Evolutionary conservation across 257 asterid species (phyloP).

Genomic region (Linderniella brevidens): DNA sequence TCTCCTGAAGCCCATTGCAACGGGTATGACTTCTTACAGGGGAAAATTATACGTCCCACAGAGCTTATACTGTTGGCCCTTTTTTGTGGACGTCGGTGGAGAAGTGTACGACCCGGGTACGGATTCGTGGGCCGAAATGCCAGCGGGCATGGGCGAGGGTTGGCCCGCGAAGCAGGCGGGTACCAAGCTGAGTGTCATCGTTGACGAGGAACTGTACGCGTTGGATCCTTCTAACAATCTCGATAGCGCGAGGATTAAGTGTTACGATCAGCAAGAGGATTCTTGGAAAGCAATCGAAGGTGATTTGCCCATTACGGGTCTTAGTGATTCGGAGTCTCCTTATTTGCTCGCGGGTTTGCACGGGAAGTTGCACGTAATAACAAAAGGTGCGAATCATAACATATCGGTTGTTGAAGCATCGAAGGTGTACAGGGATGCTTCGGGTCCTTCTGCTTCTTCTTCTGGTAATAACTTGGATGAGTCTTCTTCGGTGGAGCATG

Average conservation of each 20-base stretch:
- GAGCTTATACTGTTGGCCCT: slow-evolving; percentile 85
- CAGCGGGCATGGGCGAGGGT: slow-evolving; percentile 90
- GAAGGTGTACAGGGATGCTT: slow-evolving; percentile 19
- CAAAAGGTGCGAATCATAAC: slow-evolving; percentile 49
- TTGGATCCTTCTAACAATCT: slow-evolving; percentile 64
- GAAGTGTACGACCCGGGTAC: slow-evolving; percentile 85
- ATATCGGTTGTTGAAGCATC: slow-evolving; percentile 57
- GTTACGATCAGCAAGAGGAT: slow-evolving; percentile 73
- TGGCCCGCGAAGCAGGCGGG: slow-evolving; percentile 99
- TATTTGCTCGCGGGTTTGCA: slow-evolving; percentile 65
- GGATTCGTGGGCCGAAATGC: slow-evolving; percentile 79
- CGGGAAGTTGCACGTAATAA: slow-evolving; percentile 66
- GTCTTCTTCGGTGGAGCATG: slow-evolving; percentile 24
- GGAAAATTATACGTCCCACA: slow-evolving; percentile 87
- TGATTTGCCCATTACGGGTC: slow-evolving; percentile 50
- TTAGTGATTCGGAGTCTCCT: slow-evolving; percentile 58
- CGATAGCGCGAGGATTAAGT: slow-evolving; percentile 70
- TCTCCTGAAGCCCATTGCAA: slow-evolving; percentile 81
- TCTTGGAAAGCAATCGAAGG: slow-evolving; percentile 74
- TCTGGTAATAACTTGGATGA: slow-evolving; percentile 16
- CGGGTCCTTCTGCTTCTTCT: slow-evolving; percentile 24
- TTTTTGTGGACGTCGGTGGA: slow-evolving; percentile 92
- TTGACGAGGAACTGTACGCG: slow-evolving; percentile 70
- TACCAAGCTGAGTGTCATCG: slow-evolving; percentile 61
- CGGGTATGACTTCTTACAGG: slow-evolving; percentile 71